phyloP scores from a whole-genome alignment of 192 early-diverging fungal species.

The Coemansia sp. region DNA sequence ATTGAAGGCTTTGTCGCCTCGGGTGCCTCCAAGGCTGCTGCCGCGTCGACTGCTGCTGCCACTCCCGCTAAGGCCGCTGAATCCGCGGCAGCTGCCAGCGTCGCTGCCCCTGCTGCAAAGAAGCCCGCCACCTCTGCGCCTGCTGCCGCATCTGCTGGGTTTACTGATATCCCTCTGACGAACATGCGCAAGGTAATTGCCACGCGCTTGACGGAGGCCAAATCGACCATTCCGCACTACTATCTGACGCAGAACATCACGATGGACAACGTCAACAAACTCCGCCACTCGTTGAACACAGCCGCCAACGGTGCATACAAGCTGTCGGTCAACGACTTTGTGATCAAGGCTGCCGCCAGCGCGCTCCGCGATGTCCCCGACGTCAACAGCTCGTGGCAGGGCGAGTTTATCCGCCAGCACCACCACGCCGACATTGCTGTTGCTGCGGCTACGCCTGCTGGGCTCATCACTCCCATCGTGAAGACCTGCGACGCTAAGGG shows the following conservation, averaged over 20 bases:
- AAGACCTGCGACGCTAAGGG: constrained; percentile 82
- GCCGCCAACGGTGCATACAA: constrained; percentile 88
- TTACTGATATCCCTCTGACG: constrained; percentile 72
- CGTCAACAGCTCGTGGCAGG: constrained; percentile 81
- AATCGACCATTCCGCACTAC: constrained; percentile 75
- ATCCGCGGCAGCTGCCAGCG: constrained; percentile 2
- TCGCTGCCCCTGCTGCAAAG: constrained; percentile 26
- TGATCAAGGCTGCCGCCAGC: constrained; percentile 92
- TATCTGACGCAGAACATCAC: constrained; percentile 83
- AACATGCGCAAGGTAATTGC: constrained; percentile 87
- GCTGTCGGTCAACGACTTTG: constrained; percentile 97
- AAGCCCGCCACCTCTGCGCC: constrained; percentile 54
- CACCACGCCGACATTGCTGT: constrained; percentile 91
- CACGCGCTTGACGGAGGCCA: constrained; percentile 74
- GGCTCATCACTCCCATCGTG: constrained; percentile 97
- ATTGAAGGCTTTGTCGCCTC: constrained; percentile 65
- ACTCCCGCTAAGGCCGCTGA: constrained; percentile 13
- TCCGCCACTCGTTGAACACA: constrained; percentile 89
- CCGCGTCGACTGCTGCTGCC: constrained; percentile 42
- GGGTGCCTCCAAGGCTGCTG: constrained; percentile 29
- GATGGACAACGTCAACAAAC: constrained; percentile 85
- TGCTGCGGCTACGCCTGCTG: constrained; percentile 92
- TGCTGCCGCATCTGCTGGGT: constrained; percentile 48
- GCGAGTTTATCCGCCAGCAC: constrained; percentile 91
- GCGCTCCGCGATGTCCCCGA: constrained; percentile 91